These are phyloP conservation scores for Quercus tomentella DNA, from an alignment of 331 rosid genomes.

Conservation along the genomic window DNA sequence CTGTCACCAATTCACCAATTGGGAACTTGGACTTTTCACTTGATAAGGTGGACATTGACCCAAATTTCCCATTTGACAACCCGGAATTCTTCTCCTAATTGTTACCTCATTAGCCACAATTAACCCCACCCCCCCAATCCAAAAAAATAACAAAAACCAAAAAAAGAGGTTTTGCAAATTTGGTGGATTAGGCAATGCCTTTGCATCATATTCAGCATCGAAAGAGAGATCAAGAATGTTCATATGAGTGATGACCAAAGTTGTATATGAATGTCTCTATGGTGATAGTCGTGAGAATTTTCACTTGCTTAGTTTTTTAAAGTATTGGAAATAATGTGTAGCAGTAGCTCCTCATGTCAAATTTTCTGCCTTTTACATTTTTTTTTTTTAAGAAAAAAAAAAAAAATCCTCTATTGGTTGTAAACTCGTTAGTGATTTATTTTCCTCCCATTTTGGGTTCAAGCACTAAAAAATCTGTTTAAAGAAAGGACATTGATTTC, in stretches of 20 bases:
- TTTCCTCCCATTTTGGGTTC: too few species aligned
- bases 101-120: neutral
- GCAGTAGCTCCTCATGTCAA: neutral
- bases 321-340: neutral
- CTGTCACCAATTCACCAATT: slow-evolving; percentile 54
- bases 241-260: neutral
- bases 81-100: slow-evolving; percentile 27
- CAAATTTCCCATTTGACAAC: slow-evolving; percentile 29
- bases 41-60: slow-evolving; percentile 37
- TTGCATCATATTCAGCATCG: slow-evolving; percentile 26
- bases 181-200: slow-evolving; percentile 2
- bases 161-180: neutral
- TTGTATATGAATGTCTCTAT: slow-evolving; percentile 9
- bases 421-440: neutral
- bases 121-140: too few species aligned
- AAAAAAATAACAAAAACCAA: neutral
- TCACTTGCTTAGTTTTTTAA: neutral
- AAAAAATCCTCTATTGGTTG: too few species aligned
- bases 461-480: too few species aligned
- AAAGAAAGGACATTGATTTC: too few species aligned
- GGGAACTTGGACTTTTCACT: slow-evolving; percentile 39
- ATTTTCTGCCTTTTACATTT: neutral
- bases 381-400: neutral
- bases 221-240: slow-evolving; percentile 2
- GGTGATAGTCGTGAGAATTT: slow-evolving; percentile 14